Evolutionary conservation across 2,329 filamentous ascomycete genomes (phyloP), one percentile per base, ranked within the genome.

Genomic region (Chaetomium sp.): DNA sequence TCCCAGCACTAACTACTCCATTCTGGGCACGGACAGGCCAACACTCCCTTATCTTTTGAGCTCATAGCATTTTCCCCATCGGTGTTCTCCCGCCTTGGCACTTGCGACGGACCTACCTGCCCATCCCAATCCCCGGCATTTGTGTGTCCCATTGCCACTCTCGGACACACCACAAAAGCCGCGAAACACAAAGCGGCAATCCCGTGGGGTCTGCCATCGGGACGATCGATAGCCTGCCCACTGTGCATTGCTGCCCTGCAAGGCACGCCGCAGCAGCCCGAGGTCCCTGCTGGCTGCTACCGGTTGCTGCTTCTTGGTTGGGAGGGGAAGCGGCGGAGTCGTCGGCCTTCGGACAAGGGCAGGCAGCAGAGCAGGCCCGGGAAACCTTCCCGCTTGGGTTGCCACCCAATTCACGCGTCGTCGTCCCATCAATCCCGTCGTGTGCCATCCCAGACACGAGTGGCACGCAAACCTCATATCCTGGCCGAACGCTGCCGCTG

Each of bases 131-230:
- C 63, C 64, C 60, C 66, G 64, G 64, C 56, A 65, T 38, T 64
- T 69, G 60, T 60, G 59, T 62, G 55, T 62, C 54, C 60, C 58
- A 59, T 62, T 63, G 55, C 53, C 63, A 50, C n/a, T 27, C 60
- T 27, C 60, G 42, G 53, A 56, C 45, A 55, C 55, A 31, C 29
- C 42, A 61, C 29, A 57, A 64, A 63, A 54, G 60, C 62, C 64
- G 64, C 67, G 66, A 66, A 65, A 68, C 64, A 67, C 59, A 63
- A 63, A 51, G 57, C 60, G 67, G 67, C 65, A 67, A 65, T 70
- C 64, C 65, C 65, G 64, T 66, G 60, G 38, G 65, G 59, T 64
- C 63, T 63, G 51, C 57, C 55, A n/a, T 61, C 57, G 31, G 58
- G 66, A 64, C 68, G 60, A 62, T 67, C 62, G 62, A 68, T 64